Percentiles rank a stretch among this genome's conserved stretches.
Conservation (phyloP, 495 filamentous ascomycete genomes). For the Xylaria venustula region DNA sequence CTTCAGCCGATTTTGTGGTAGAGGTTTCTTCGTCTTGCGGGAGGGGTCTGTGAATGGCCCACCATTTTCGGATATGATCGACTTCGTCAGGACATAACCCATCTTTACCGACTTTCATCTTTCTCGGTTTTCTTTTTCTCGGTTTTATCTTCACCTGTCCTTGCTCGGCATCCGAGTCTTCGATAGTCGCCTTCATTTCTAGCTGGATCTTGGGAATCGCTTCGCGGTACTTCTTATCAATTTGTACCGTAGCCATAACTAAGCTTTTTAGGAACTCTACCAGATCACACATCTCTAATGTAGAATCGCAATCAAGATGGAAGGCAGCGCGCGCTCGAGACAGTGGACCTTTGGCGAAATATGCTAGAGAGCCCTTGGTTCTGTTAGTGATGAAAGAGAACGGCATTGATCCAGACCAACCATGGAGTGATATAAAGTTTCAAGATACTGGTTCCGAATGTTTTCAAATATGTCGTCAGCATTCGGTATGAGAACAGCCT, state of each 20-base stretch:
- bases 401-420: constrained; percentile 33
- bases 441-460: constrained; percentile 75
- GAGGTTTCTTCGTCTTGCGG: constrained; percentile 21
- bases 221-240: constrained; percentile 87
- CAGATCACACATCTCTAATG: constrained; percentile 57
- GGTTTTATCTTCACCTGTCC: constrained; percentile 37
- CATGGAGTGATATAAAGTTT: constrained; percentile 88
- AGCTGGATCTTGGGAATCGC: constrained; percentile 66
- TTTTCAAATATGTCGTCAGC: constrained; percentile 65
- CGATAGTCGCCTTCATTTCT: constrained; percentile 55
- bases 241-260: constrained; percentile 67
- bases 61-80: constrained; percentile 76
- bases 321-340: constrained; percentile 82
- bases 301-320: constrained; percentile 54
- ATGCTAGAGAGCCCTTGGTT: constrained; percentile 80
- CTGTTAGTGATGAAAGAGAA: constrained; percentile 21
- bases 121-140: constrained; percentile 63
- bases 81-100: constrained; percentile 77
- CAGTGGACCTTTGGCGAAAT: constrained; percentile 94
- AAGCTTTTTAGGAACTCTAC: constrained; percentile 67
- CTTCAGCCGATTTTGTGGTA: constrained; percentile 32
- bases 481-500: constrained; percentile 38
- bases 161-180: constrained; percentile 58
- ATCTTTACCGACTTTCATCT: constrained; percentile 71
- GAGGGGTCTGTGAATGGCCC: constrained; percentile 54